Base-by-base conservation (phyloP, 2,329 filamentous ascomycete species). In the Phoma sp. region DNA sequence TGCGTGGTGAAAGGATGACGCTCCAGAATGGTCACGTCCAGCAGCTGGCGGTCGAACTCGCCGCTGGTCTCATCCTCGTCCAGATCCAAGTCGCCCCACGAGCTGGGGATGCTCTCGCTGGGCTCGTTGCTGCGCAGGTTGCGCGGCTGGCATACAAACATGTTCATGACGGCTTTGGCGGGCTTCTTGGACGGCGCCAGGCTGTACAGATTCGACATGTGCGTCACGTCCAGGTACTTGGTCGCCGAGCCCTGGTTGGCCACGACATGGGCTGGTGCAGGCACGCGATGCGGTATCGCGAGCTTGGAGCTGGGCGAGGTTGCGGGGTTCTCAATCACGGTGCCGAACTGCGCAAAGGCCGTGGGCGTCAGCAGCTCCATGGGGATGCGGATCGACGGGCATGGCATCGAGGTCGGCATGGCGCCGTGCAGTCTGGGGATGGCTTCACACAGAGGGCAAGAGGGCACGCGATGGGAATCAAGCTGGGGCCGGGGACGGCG, bases 1-100 rank as follows among this genome's bases (percentile, higher is more conserved):
- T 99, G 95, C 1, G 90, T 90, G 1, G 95, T 98, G 76, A 87
- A 98, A 0, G 95, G 93, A 75, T 99, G 95, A 35, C 95, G 83
- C 75, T 99, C 95, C 27, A 98, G 84, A 52, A 96, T 84, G 18
- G 77, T 76, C 48, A 97, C 82, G 40, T 83, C 79, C 70, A 96
- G 90, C 4, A 83, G 57, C 36, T 70, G 61, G 39, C 64, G 61
- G 22, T 68, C 54, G 7, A 37, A 47, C 35, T 67, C 52, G 4
- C 49, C 65, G 29, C 61, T 62, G 10, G 62, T 58, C 25, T 66
- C 69, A 23, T 74, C 71, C 30, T 73, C 67, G 53, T 70, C 67
- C 47, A 69, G 55, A 57, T 70, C 67, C 36, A 69, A 57, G 54
- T 74, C 71, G 30, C 71, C 71, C 67, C 64, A 66, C 46, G 66